These are phyloP conservation scores for Suillus plorans DNA, from an alignment of 768 basidiomycete species.

Conservation along the genomic window DNA sequence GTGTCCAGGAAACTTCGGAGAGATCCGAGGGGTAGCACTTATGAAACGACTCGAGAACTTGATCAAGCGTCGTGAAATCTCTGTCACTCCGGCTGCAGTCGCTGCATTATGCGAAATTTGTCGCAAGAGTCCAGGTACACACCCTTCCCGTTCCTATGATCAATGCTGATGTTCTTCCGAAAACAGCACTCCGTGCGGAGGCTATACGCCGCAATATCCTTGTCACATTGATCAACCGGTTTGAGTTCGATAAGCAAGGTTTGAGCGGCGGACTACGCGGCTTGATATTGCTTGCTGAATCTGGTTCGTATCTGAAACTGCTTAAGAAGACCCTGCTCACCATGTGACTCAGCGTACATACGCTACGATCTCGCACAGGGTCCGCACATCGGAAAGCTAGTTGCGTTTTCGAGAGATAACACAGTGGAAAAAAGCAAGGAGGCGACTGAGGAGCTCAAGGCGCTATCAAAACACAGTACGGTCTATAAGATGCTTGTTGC, in stretches of 20 bases:
- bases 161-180: slow-evolving; percentile 1
- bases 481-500: background rate
- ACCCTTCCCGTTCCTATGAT: background rate
- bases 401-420: background rate
- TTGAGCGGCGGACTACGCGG: background rate
- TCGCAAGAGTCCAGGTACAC: slow-evolving; percentile 15
- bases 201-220: slow-evolving; percentile 19
- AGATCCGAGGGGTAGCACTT: background rate
- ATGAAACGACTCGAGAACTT: slow-evolving; percentile 21
- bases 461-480: background rate
- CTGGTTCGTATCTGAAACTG: background rate
- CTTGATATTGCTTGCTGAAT: background rate
- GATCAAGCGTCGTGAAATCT: slow-evolving; percentile 24
- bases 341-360: background rate
- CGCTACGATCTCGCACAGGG: background rate
- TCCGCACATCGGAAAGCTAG: background rate
- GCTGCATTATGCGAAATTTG: slow-evolving; percentile 25
- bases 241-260: slow-evolving; percentile 5
- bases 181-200: slow-evolving; percentile 20
- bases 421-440: background rate
- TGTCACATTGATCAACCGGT: slow-evolving; percentile 17
- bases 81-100: slow-evolving; percentile 27
- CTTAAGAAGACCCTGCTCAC: background rate
- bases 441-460: background rate
- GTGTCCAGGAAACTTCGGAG: background rate